Base-by-base conservation (phyloP, 257 asterid species). In the Lantana camara region DNA sequence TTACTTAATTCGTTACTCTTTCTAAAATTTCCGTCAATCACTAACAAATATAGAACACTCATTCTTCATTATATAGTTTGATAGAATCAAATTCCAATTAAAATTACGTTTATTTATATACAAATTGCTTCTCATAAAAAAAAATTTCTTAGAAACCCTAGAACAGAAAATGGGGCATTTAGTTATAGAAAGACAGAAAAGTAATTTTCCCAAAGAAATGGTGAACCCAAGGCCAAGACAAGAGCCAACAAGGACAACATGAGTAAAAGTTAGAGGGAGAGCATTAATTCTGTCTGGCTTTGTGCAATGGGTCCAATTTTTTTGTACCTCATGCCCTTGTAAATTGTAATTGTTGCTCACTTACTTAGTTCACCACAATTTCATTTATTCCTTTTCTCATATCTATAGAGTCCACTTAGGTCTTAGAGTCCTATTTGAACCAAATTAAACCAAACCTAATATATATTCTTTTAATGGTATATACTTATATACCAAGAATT, bases 271-370 rank as follows among this genome's bases (percentile, higher is more conserved):
- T 70, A n/a, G 80, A 66, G 57, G 40, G 68, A 54, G 58, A 22
- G 56, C 84, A 82, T 78, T 82, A 76, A 82, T 76, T 79, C 63
- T 87, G 92, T 79, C 83, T 80, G 73, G 61, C 77, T 71, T 78
- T 62, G 80, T 75, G 83, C 67, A 68, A 71, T 58, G 82, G 68
- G 77, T 70, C 85, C 82, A 56, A 58, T 35, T 3, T 3, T 40
- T 42, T 58, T 7, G 47, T 68, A 57, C 57, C 67, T 46, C 51
- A 22, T 35, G 45, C 20, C 69, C 60, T 74, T 62, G 58, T 70
- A 61, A 74, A 56, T 74, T 62, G 58, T 70, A 61, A 74, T 61
- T 72, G 75, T 67, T 47, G 72, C 30, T 61, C 50, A 20, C 66
- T 32, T 20, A 2, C 32, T 27, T 41, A 63, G 73, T 51, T 57